Percentiles rank a stretch among this genome's conserved stretches.
These are phyloP conservation scores for Leccinum broughii DNA, from an alignment of 768 basidiomycete species.

Conservation along the genomic window DNA sequence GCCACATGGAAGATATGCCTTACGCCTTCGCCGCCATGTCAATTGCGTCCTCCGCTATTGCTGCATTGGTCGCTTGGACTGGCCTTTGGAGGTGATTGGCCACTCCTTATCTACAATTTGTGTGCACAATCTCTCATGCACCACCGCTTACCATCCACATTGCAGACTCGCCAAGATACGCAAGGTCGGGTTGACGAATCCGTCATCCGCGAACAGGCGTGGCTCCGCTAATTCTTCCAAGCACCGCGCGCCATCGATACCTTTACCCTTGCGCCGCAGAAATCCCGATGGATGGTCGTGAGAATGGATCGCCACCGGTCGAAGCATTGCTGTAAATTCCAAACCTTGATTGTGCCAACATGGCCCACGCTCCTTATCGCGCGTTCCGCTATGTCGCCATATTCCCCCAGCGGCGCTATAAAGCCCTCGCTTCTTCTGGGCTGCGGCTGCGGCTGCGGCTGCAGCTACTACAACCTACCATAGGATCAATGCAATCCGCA, in stretches of 20 bases:
- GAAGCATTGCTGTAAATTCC: not conserved
- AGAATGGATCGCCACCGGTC: conserved; percentile 15
- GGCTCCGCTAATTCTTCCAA: conserved; percentile 14
- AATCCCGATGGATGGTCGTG: conserved; percentile 42
- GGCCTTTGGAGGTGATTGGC: conserved; percentile 60
- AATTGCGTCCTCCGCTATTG: conserved; percentile 54
- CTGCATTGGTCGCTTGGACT: conserved; percentile 58
- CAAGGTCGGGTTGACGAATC: conserved; percentile 42
- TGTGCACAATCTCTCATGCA: conserved; percentile 11
- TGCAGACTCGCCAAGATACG: conserved; percentile 46
- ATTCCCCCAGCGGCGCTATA: not conserved
- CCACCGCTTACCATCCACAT: not conserved
- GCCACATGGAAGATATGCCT: conserved; percentile 68
- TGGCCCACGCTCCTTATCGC: conserved; percentile 13
- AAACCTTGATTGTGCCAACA: not conserved
- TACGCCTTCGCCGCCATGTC: conserved; percentile 76
- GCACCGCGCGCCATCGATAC: conserved; percentile 34
- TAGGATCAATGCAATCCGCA: conserved; percentile 17
- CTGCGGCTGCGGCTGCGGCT: not conserved
- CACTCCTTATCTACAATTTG: conserved; percentile 11
- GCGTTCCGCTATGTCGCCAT: not conserved
- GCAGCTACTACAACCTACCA: conserved; percentile 1
- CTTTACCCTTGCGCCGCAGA: conserved; percentile 41
- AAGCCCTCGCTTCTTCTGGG: not conserved
- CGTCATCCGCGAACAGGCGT: conserved; percentile 21